Percentiles rank a stretch among this genome's conserved stretches.
These are phyloP conservation scores for Omphalea diandra DNA, from an alignment of 441 rosid species.

Conservation along the genomic window DNA sequence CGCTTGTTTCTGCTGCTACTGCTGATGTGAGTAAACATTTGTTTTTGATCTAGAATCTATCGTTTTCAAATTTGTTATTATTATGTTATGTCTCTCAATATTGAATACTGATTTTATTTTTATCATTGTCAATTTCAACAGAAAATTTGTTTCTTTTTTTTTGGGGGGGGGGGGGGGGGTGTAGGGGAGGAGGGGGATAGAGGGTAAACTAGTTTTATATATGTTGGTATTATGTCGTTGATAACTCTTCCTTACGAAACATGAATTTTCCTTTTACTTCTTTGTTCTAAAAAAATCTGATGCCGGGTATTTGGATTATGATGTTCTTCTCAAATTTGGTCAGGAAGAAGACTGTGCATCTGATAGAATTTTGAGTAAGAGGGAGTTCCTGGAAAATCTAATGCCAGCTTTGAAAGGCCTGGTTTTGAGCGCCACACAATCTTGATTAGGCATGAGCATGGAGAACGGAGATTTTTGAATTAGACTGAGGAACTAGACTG, in stretches of 20 bases:
- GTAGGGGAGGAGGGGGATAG: no score
- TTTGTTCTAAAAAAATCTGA: background rate
- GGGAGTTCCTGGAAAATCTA: conserved; percentile 62
- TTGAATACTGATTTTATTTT: background rate
- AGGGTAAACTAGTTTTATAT: background rate
- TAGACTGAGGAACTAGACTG: no score
- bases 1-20: conserved; percentile 71
- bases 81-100: background rate
- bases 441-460: no score
- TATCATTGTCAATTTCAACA: no score
- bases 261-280: background rate
- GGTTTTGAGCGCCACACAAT: conserved; percentile 42
- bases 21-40: conserved; percentile 57
- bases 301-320: background rate
- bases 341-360: conserved; percentile 84
- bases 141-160: no score
- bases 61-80: background rate
- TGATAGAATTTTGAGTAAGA: conserved; percentile 65
- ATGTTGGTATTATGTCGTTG: no score
- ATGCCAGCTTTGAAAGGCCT: conserved; percentile 68
- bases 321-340: background rate
- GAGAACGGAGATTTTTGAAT: no score
- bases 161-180: no score
- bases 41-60: background rate
- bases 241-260: background rate